phyloP scores from a whole-genome alignment of 2,329 filamentous ascomycete genomes.

The Didymellaceae sp. region DNA sequence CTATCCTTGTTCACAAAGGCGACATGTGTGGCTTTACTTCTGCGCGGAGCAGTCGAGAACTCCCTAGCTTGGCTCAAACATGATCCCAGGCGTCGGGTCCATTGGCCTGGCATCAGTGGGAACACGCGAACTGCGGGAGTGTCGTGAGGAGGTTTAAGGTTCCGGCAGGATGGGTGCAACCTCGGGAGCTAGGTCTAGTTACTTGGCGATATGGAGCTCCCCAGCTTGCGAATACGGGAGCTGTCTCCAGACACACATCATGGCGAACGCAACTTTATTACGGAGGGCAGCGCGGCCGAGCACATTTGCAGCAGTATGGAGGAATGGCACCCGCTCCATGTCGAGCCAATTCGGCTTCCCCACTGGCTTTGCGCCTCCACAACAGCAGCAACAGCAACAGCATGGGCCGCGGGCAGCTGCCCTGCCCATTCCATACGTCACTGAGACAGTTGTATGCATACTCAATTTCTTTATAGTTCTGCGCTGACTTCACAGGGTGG shows the following conservation, averaged over 20 bases:
- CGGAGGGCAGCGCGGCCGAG: slow-evolving; percentile 31
- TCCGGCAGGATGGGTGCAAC: slow-evolving; percentile 21
- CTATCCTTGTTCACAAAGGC: slow-evolving; percentile 25
- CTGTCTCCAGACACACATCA: slow-evolving; percentile 28
- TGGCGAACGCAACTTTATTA: slow-evolving; percentile 45
- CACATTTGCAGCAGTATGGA: slow-evolving; percentile 13
- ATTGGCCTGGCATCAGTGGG: slow-evolving; percentile 40
- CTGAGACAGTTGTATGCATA: slow-evolving; percentile 55
- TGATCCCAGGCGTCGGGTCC: slow-evolving; percentile 24
- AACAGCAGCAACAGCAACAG: slow-evolving; percentile 19
- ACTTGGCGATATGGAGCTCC: slow-evolving; percentile 23
- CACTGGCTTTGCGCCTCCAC: slow-evolving; percentile 21
- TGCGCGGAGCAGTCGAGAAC: slow-evolving; percentile 15
- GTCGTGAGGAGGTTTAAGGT: slow-evolving; percentile 6
- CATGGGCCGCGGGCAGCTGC: slow-evolving; percentile 45
- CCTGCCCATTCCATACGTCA: slow-evolving; percentile 58
- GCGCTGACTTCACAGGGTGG: slow-evolving; percentile 53
- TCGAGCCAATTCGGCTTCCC: slow-evolving; percentile 37
- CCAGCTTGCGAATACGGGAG: slow-evolving; percentile 7
- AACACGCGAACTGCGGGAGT: slow-evolving; percentile 1
- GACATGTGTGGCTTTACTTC: slow-evolving; percentile 15
- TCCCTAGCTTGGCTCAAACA: slow-evolving; percentile 24
- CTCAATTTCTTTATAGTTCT: not conserved
- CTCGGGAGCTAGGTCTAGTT: slow-evolving; percentile 26
- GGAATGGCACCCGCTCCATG: slow-evolving; percentile 30